phyloP scores from a whole-genome alignment of 2,329 filamentous ascomycete species.

The Colletotrichum karsti region DNA sequence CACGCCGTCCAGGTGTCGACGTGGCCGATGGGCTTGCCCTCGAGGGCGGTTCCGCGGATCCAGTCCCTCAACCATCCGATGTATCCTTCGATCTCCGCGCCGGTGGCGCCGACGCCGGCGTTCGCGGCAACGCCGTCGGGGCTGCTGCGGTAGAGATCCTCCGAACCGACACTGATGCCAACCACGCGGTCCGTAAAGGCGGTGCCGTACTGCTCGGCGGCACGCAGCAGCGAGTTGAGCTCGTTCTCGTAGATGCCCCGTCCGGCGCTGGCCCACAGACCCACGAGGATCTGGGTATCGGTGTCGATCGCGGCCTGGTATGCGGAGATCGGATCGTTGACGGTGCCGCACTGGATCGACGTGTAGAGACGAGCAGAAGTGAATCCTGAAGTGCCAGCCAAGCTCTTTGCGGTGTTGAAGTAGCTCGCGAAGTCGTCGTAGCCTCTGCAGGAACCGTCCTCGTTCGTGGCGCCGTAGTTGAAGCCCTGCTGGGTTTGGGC shows the following conservation, averaged over 20 bases:
- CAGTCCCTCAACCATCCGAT: conserved; percentile 63
- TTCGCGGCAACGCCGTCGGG: conserved; percentile 18
- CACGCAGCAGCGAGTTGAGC: conserved; percentile 57
- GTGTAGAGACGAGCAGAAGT: conserved; percentile 27
- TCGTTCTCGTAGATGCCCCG: conserved; percentile 52
- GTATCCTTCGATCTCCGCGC: conserved; percentile 62
- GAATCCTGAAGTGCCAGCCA: conserved; percentile 10
- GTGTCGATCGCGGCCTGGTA: conserved; percentile 67
- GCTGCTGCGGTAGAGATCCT: conserved; percentile 60
- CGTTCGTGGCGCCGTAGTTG: conserved; percentile 29
- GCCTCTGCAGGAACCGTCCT: conserved; percentile 20
- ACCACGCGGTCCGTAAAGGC: conserved; percentile 54
- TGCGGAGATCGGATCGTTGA: conserved; percentile 69
- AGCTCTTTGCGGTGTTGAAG: conserved; percentile 22
- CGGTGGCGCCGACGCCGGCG: conserved; percentile 37
- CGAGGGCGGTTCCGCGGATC: conserved; percentile 47
- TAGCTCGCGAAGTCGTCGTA: conserved; percentile 25
- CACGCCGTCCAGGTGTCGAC: conserved; percentile 65
- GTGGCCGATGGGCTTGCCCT: conserved; percentile 55
- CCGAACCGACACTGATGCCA: conserved; percentile 63
- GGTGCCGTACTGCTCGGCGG: conserved; percentile 53
- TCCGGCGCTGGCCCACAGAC: conserved; percentile 54
- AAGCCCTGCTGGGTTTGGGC: conserved; percentile 23
- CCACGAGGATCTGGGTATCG: conserved; percentile 59
- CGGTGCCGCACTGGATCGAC: conserved; percentile 26